Base-by-base conservation (phyloP, 768 basidiomycete genomes). In the Phlebiopsis gigantea region DNA sequence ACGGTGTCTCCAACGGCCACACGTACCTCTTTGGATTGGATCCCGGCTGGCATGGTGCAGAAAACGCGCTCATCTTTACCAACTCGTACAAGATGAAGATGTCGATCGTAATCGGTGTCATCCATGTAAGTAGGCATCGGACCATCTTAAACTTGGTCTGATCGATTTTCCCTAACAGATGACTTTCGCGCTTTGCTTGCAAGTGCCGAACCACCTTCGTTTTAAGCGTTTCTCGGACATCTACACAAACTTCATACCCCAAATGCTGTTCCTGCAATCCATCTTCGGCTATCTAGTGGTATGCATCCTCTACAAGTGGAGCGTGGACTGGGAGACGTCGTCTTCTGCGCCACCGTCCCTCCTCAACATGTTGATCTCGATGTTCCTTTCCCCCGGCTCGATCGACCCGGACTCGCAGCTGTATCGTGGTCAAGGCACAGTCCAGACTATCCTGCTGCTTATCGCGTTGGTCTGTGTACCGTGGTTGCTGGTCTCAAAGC, bases 21-120 rank as follows among this genome's bases (percentile, higher is more conserved):
- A 77, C 81, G n/a, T 98, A 99, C 75, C 84, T 89, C 2, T 93
- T 99, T 62, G 97, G 97, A 62, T 69, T 99, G 60, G 97, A 99
- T 69, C 94, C 94, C 51, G 85, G 75, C 48, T 99, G 97, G 97
- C 94, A 97, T 67, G 92, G 87, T 19, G 81, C 95, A 5, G 90
- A 92, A 62, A 99, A 99, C 67, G 78, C 77, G 1, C 79, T 99
- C 57, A 85, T 97, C 43, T 99, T 98, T 73, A 89, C 88, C 52
- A 99, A 99, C 73, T 98, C 95, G 39, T 96, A 96, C 78, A 99
- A 98, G 85, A 99, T 99, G 97, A 98, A 99, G 77, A 93, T 98
- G 93, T 90, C 93, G 21, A 87, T 99, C 66, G 83, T 98, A 31
- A 72, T 99, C 53, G 97, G 97, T 70, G 95, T 99, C 62, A 89